phyloP scores from a whole-genome alignment of 2,329 filamentous ascomycete species.

The Talaromyces piceae region DNA sequence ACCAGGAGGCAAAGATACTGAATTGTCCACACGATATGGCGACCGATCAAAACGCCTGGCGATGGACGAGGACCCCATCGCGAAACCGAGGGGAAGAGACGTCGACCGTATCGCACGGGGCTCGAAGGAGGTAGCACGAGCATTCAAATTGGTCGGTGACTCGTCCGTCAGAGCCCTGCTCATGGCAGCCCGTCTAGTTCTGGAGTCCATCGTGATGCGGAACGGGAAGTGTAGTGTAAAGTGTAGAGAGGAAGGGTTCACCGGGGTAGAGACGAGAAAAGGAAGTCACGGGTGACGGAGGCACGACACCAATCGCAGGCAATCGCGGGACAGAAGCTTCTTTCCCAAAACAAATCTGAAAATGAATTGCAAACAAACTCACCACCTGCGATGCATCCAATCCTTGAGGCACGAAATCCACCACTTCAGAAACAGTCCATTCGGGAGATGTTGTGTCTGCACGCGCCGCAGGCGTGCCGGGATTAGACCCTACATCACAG shows the following conservation, averaged over 20 bases:
- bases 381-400: conserved; percentile 46
- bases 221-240: neutral
- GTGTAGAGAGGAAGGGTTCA: neutral
- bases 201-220: neutral
- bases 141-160: conserved; percentile 16
- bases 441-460: conserved; percentile 36
- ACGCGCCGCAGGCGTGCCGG: conserved; percentile 33
- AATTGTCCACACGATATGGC: neutral
- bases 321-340: neutral
- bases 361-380: conserved; percentile 19
- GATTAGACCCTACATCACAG: conserved; percentile 28
- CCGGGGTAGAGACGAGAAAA: neutral
- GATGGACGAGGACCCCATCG: conserved; percentile 3
- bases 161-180: neutral
- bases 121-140: conserved; percentile 19
- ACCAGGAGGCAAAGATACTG: neutral
- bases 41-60: neutral
- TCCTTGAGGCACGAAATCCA: conserved; percentile 48
- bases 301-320: neutral
- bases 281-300: neutral
- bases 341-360: neutral
- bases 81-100: conserved; percentile 10
- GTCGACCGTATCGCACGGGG: conserved; percentile 12
- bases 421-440: conserved; percentile 39
- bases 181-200: neutral